Percentiles rank a stretch among this genome's conserved stretches.
Conservation (phyloP, 169 alveolate species). For the Cryptosporidium tyzzeri region DNA sequence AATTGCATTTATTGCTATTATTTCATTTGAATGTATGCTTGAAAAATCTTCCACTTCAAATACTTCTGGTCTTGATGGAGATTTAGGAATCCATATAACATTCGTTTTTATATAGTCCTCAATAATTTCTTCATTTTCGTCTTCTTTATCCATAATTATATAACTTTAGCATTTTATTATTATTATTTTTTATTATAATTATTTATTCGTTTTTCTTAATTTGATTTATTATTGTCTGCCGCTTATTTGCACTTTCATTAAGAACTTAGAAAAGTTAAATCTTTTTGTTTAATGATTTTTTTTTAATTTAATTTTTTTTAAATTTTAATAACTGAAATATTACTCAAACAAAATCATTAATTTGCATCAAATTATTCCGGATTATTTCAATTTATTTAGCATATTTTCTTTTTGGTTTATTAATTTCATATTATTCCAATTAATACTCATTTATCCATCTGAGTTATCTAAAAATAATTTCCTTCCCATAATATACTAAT, state of each 20-base stretch:
- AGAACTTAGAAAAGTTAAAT: background rate
- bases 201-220: background rate
- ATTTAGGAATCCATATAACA: slow-evolving; percentile 26
- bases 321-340: too few relatives aligned
- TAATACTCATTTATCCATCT: too few relatives aligned
- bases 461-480: too few relatives aligned
- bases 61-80: slow-evolving; percentile 9
- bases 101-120: slow-evolving; percentile 17
- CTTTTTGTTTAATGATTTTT: background rate
- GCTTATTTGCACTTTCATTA: background rate
- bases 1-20: slow-evolving; percentile 66
- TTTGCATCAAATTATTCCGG: too few relatives aligned
- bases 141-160: background rate
- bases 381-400: too few relatives aligned
- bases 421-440: too few relatives aligned
- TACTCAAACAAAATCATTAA: too few relatives aligned
- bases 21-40: slow-evolving; percentile 40
- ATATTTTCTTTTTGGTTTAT: too few relatives aligned
- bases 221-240: background rate
- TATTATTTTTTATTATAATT: too few relatives aligned
- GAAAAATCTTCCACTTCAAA: slow-evolving; percentile 18
- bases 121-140: background rate
- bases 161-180: background rate
- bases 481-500: too few relatives aligned
- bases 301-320: background rate